Evolutionary conservation across 2,329 filamentous ascomycete species (phyloP), one percentile per base, ranked within the genome.

Genomic region (Cordyceps pruinosa): DNA sequence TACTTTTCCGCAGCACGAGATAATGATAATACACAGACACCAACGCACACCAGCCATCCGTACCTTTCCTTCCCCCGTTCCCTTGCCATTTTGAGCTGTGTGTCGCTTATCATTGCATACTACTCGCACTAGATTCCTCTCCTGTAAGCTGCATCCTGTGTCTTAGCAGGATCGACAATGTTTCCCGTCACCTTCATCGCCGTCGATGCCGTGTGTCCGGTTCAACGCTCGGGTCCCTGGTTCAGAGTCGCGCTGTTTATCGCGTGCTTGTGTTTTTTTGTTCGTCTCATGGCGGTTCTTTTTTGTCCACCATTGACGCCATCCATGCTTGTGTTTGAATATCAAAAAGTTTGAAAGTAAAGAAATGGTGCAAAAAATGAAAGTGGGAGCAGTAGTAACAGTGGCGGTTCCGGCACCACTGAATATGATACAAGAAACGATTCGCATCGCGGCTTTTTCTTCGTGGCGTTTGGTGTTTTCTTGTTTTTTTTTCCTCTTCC

Each of bases 381-480:
- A 48, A 41, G 44, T 41, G 25, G n/a, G n/a, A n/a, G 25, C 52
- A 32, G 44, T 56, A 30, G 39, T 42, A 48, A 32, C 34, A 41
- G 44, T 56, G 34, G 44, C 19, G 34, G 7, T 39, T 35, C 52
- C 15, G n/a, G 32, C 25, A 45, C 52, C 44, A 32, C 52, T 41
- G 44, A 19, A 48, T 56, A 56, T 56, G 52, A 48, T 56, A 56
- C 52, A 56, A 41, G 44, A 56, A 56, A 48, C 44, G 44, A 56
- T 47, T 56, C 26, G 44, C 34, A n/a, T 30, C 13, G 34, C 13
- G 34, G 25, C 44, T n/a, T 48, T 56, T 47, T 42, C 30, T 45
- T 41, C 34, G 30, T 45, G 25, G 23, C 19, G 41, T 35, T 37
- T 41, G 37, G n/a, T 1, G 47, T 55, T 13, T 30, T 32, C 4